Evolutionary conservation across 2,329 filamentous ascomycete genomes (phyloP), one percentile per base, ranked within the genome.

Genomic region (Hansfordia pulvinata): DNA sequence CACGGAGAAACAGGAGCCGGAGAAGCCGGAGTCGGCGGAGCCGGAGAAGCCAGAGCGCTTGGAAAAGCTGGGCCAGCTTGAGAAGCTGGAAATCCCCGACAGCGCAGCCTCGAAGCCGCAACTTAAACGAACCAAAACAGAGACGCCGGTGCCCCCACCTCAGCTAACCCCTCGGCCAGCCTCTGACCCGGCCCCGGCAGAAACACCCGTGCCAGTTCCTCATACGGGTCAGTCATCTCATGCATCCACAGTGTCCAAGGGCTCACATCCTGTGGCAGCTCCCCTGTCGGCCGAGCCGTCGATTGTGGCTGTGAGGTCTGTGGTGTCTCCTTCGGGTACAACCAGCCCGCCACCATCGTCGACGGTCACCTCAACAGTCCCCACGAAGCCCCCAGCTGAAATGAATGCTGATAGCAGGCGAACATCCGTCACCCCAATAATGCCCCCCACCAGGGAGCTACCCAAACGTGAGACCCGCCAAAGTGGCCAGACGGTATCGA

Each of bases 111-210:
- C 42, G n/a, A 51, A 46, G 18, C 60, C 60, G 17, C 54, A 51
- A 30, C 30, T 50, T 15, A 71, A 71, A 42, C 59, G 64, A 18
- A 61, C 52, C 35, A 71, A 70, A 44, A 69, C 60, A 14, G 67
- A 71, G 43, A 71, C 67, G 10, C 67, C 66, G 8, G 55, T 70
- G 17, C 64, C 61, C 25, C 58, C 58, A 21, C 47, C 52, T 8
- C 50, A 56, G 19, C 42, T 55, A 24, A 43, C 50, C 12, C 41
- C 50, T 14, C 36, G 46, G 15, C 44, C 44, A 13, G 41, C 43
- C 8, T 49, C 47, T 6, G 44, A 46, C 3, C 47, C 47, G 1
- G 45, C 47, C 22, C 41, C 36, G 5, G 39, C 41, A 12, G 44
- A 46, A 28, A 50, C 46, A 3, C 46, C 46, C 6, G 38, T 50